phyloP scores from a whole-genome alignment of 257 asterid genomes.

The Mentha longifolia region DNA sequence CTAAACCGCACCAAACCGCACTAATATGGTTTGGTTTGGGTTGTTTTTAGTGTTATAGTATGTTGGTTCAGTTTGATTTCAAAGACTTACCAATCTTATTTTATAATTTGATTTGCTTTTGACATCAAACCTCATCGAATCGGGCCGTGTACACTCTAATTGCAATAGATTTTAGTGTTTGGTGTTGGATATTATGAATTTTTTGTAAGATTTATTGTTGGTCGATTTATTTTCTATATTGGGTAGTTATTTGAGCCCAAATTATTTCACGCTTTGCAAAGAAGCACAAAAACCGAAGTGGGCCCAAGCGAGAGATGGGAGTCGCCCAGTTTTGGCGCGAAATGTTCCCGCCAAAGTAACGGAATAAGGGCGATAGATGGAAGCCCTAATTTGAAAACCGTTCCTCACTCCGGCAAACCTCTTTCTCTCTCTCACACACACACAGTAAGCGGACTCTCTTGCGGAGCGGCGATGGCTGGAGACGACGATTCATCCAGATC shows the following conservation, averaged over 20 bases:
- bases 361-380: background rate
- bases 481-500: conserved; percentile 46
- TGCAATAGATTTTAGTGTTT: no score
- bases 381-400: conserved; percentile 34
- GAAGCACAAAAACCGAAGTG: background rate
- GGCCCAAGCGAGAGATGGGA: background rate
- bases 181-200: no score
- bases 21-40: no score
- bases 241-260: background rate
- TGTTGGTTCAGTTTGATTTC: no score
- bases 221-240: no score
- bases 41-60: no score
- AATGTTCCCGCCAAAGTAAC: conserved; percentile 68
- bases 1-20: no score
- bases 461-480: conserved; percentile 40
- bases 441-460: background rate
- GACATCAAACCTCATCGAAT: no score
- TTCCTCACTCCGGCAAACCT: background rate
- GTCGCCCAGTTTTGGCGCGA: conserved; percentile 59
- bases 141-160: no score
- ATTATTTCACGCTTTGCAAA: background rate
- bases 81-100: no score
- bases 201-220: no score
- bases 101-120: no score
- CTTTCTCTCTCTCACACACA: background rate